Percentiles rank a stretch among this genome's conserved stretches.
Evolutionary conservation across 1,139 yeast genomes (phyloP).

Genomic region (Groenewaldozyma auringiensis): DNA sequence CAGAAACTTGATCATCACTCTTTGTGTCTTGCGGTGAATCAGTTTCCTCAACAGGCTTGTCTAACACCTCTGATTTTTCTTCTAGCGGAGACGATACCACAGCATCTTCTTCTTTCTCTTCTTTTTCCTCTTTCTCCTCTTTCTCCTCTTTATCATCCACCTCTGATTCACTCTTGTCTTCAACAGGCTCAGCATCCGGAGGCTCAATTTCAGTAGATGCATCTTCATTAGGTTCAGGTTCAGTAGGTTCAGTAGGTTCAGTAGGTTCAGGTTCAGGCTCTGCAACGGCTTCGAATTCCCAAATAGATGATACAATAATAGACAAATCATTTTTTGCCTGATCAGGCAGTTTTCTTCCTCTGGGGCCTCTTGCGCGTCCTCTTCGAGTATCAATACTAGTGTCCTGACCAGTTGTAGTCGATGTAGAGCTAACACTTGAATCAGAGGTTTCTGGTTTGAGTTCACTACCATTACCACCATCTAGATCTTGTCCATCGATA

Average conservation of each 20-base stretch:
- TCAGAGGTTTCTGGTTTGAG: conserved; percentile 7
- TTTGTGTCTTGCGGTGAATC: no score
- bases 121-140: background rate
- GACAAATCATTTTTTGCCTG: conserved; percentile 25
- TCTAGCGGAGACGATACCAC: no score
- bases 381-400: conserved; percentile 28
- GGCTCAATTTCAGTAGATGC: no score
- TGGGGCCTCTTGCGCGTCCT: conserved; percentile 66
- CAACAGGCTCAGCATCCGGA: no score
- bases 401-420: conserved; percentile 22
- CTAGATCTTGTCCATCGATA: conserved; percentile 9
- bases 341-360: conserved; percentile 69
- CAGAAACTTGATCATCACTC: no score
- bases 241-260: no score
- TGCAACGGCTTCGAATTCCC: conserved; percentile 17
- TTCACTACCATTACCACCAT: conserved; percentile 15
- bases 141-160: no score
- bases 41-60: no score
- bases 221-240: no score
- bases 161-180: no score
- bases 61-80: no score
- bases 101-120: background rate
- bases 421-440: conserved; percentile 14
- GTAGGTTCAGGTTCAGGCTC: conserved; percentile 10
- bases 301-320: conserved; percentile 20